Evolutionary conservation across 768 basidiomycete genomes (phyloP).

Genomic region (Auricularia sp.): DNA sequence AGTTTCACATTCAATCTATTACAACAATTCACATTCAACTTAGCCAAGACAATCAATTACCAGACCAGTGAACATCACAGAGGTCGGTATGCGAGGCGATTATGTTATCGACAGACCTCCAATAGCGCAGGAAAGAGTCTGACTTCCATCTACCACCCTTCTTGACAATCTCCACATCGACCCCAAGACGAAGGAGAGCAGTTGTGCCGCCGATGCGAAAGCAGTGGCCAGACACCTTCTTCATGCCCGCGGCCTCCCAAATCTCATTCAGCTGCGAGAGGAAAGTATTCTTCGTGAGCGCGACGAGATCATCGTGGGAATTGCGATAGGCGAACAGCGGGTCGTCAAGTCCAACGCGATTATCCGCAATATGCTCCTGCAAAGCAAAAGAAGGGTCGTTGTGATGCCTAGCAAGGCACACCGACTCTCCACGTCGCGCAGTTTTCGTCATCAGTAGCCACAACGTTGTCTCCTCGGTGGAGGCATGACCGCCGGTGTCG

Average conservation of each 20-base stretch:
- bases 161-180: constrained; percentile 27
- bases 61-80: neutral
- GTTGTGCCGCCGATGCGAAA: constrained; percentile 36
- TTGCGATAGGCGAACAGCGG: constrained; percentile 29
- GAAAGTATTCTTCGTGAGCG: constrained; percentile 21
- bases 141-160: constrained; percentile 29
- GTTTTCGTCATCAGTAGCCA: neutral
- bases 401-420: neutral
- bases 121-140: neutral
- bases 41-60: too few relatives aligned
- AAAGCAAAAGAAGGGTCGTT: constrained; percentile 19
- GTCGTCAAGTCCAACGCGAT: constrained; percentile 19
- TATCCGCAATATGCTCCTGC: constrained; percentile 19
- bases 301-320: constrained; percentile 21
- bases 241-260: constrained; percentile 17
- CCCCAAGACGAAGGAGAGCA: constrained; percentile 22
- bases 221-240: constrained; percentile 30
- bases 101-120: neutral
- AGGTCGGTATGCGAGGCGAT: neutral
- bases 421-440: neutral
- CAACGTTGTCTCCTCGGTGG: neutral
- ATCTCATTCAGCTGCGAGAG: constrained; percentile 25
- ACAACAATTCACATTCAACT: too few relatives aligned
- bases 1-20: too few relatives aligned
- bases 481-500: neutral